Base-by-base conservation (phyloP, 768 basidiomycete genomes). In the Russula sp. region DNA sequence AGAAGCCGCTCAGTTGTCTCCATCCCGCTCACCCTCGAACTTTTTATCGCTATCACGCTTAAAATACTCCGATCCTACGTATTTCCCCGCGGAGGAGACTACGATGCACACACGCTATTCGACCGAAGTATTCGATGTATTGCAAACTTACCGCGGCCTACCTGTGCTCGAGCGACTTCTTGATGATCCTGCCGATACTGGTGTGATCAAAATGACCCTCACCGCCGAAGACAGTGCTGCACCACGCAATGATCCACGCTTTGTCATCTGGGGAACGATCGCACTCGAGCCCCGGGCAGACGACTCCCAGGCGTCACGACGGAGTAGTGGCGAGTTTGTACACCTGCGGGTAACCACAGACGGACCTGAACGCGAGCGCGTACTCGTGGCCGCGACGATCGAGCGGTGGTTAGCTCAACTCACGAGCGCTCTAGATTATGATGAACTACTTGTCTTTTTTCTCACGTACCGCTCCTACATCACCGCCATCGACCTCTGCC, bases 401-500 rank as follows among this genome's bases (percentile, higher is more conserved):
- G 94, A 95, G 73, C 87, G 94, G 0, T 93, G 92, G 91, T 87
- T 97, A 60, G 92, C 91, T 0, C 92, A 96, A 71, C 77, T 96
- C 55, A 95, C 94, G 34, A 89, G 87, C 69, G 87, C 90, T 69
- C 78, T 94, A 70, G 86, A 90, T 73, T 90, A 92, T 63, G 92
- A 94, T 72, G 90, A 94, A 69, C 80, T 94, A 32, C 81, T 93
- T 62, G 86, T 90, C 70, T 95, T 95, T 73, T 93, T 97, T 81
- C 81, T 96, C 73, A 94, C 93, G 2, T 97, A 94, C 72, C 86
- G 94, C 61, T 85, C 89, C 50, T 95, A 93, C 74, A 82, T 95
- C 72, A 81, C 81, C 58, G 85, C 89, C 2, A 79, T 88, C 61
- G 91, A 94, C 70, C 80, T 97, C 34, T 87, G 88, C 55, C 86